These are phyloP conservation scores for Xylariales sp. DNA, from an alignment of 2,329 filamentous ascomycete genomes.

Conservation along the genomic window DNA sequence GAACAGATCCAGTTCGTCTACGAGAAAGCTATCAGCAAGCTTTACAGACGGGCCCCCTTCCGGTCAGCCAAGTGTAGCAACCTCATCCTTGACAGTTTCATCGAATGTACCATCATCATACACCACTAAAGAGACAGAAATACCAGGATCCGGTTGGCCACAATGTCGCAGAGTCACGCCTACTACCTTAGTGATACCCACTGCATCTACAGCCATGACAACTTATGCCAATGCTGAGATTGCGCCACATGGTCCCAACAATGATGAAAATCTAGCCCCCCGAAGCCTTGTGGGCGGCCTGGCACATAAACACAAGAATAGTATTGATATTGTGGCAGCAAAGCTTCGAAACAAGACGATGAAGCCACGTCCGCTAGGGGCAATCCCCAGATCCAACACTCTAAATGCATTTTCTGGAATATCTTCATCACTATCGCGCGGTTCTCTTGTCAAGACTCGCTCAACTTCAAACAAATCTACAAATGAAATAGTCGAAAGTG, in stretches of 20 bases:
- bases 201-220: conserved; percentile 10
- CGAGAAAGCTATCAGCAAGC: conserved; percentile 18
- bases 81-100: conserved; percentile 14
- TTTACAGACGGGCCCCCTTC: conserved; percentile 15
- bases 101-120: conserved; percentile 14
- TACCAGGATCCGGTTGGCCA: neutral
- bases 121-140: conserved; percentile 12
- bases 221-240: conserved; percentile 10
- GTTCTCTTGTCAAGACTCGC: conserved; percentile 24
- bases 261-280: conserved; percentile 21
- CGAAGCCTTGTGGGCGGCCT: conserved; percentile 8
- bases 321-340: conserved; percentile 8
- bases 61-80: conserved; percentile 16
- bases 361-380: conserved; percentile 12
- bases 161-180: conserved; percentile 5
- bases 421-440: conserved; percentile 38
- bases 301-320: conserved; percentile 11
- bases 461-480: conserved; percentile 31
- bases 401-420: conserved; percentile 40
- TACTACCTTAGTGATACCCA: conserved; percentile 7
- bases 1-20: too few species aligned
- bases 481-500: conserved; percentile 7
- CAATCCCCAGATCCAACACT: conserved; percentile 40
- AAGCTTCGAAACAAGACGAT: conserved; percentile 4
- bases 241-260: conserved; percentile 2